phyloP scores from a whole-genome alignment of 2,329 filamentous ascomycete species.

The Cordyceps javanica region DNA sequence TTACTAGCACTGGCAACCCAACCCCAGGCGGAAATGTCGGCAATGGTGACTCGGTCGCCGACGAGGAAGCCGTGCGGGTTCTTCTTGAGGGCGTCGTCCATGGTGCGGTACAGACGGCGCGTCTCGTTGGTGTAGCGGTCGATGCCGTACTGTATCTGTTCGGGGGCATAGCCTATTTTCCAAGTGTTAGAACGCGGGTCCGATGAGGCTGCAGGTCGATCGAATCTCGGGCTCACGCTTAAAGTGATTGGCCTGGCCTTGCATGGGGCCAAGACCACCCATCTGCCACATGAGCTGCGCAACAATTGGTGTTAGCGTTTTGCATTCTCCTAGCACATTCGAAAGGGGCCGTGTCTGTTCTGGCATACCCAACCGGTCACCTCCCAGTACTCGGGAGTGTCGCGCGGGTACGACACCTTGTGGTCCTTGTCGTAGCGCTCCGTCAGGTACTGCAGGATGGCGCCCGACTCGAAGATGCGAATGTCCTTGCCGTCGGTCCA shows the following conservation, averaged over 20 bases:
- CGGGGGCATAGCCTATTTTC: conserved; percentile 61
- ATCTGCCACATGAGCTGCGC: conserved; percentile 64
- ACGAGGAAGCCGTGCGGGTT: conserved; percentile 53
- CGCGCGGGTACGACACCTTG: conserved; percentile 73
- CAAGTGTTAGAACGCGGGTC: conserved; percentile 1
- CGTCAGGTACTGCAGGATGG: conserved; percentile 78
- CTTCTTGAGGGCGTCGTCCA: conserved; percentile 64
- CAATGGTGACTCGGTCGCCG: conserved; percentile 64
- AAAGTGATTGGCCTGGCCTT: conserved; percentile 79
- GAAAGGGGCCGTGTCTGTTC: not conserved
- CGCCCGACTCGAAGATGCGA: conserved; percentile 74
- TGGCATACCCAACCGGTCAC: conserved; percentile 64
- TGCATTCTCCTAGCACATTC: not conserved
- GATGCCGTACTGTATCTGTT: conserved; percentile 76
- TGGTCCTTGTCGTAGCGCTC: conserved; percentile 75
- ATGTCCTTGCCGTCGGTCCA: conserved; percentile 68
- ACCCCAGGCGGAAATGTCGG: conserved; percentile 75
- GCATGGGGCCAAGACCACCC: conserved; percentile 76
- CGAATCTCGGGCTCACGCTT: conserved; percentile 38
- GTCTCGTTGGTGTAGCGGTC: conserved; percentile 80
- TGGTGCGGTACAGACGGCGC: conserved; percentile 69
- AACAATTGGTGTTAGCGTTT: not conserved
- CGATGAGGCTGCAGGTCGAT: not conserved
- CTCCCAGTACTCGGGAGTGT: conserved; percentile 70
- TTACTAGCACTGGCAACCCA: conserved; percentile 58